phyloP scores from a whole-genome alignment of 2,329 filamentous ascomycete species.

The Botrytis tulipae region DNA sequence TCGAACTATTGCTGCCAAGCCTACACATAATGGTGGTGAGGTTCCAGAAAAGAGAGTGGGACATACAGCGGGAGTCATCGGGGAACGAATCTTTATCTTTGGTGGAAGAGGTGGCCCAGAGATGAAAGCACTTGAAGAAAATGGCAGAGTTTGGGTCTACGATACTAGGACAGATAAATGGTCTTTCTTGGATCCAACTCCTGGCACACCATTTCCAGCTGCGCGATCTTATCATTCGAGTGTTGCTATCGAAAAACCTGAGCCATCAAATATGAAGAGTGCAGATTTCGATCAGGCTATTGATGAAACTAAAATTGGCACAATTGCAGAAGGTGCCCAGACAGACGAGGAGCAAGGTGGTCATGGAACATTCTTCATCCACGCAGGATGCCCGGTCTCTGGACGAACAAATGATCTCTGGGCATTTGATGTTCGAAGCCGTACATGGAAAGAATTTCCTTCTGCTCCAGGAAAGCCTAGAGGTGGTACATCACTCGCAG shows the following conservation, averaged over 20 bases:
- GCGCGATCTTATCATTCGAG: constrained; percentile 71
- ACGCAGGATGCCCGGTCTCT: constrained; percentile 69
- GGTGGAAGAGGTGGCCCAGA: constrained; percentile 71
- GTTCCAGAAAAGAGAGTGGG: constrained; percentile 70
- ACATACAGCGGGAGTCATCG: constrained; percentile 66
- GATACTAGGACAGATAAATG: constrained; percentile 64
- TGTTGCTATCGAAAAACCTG: constrained; percentile 54
- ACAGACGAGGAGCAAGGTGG: constrained; percentile 61
- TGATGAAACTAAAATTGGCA: constrained; percentile 57
- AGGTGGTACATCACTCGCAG: constrained; percentile 66
- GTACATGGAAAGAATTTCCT: constrained; percentile 66
- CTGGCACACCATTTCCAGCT: constrained; percentile 52
- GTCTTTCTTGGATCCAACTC: constrained; percentile 59
- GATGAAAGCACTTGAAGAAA: constrained; percentile 70
- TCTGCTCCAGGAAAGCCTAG: constrained; percentile 65
- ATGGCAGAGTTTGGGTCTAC: constrained; percentile 73
- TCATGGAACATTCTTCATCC: constrained; percentile 68
- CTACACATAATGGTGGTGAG: constrained; percentile 42
- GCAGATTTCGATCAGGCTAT: constrained; percentile 32
- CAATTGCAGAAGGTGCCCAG: constrained; percentile 55
- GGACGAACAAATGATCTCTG: constrained; percentile 68
- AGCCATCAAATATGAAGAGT: constrained; percentile 31
- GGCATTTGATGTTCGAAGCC: constrained; percentile 67
- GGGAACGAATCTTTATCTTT: constrained; percentile 73
- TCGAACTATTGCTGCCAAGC: constrained; percentile 52